Evolutionary conservation across 352 stramenopile species (phyloP).

Genomic region (Elongisporangium prolatum): DNA sequence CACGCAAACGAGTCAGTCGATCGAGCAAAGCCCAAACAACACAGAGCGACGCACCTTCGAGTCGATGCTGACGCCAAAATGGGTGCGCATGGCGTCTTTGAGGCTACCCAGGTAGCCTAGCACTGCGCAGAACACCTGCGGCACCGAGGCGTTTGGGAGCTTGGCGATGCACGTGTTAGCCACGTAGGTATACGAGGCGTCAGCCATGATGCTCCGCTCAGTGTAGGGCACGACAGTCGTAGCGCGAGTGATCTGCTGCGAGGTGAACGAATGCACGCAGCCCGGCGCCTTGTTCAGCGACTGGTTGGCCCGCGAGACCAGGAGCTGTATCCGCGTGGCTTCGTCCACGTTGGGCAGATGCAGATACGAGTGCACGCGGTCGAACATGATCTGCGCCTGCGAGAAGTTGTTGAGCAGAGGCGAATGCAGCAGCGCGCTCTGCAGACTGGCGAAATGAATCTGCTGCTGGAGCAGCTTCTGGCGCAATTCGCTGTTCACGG

Average conservation of each 20-base stretch:
- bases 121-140: constrained; percentile 25
- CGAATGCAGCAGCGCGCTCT: constrained; percentile 17
- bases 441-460: constrained; percentile 27
- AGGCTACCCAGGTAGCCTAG: constrained; percentile 20
- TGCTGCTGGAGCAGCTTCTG: constrained; percentile 31
- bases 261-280: too few species aligned
- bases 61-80: constrained; percentile 22
- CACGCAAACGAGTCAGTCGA: too few species aligned
- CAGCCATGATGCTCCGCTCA: constrained; percentile 17
- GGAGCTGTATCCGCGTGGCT: constrained; percentile 12
- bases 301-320: constrained; percentile 3
- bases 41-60: not conserved
- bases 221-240: too few species aligned
- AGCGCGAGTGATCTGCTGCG: too few species aligned
- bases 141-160: constrained; percentile 29
- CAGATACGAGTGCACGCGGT: constrained; percentile 29
- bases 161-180: constrained; percentile 32
- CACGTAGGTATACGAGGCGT: constrained; percentile 23
- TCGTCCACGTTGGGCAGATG: constrained; percentile 10
- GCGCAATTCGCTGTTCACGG: constrained; percentile 17
- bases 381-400: constrained; percentile 18
- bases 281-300: too few species aligned
- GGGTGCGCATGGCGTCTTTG: constrained; percentile 24
- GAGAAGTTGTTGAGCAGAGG: constrained; percentile 17
- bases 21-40: too few species aligned